Conservation (phyloP, 352 stramenopile genomes). For the Globisporangium camurandrum region DNA sequence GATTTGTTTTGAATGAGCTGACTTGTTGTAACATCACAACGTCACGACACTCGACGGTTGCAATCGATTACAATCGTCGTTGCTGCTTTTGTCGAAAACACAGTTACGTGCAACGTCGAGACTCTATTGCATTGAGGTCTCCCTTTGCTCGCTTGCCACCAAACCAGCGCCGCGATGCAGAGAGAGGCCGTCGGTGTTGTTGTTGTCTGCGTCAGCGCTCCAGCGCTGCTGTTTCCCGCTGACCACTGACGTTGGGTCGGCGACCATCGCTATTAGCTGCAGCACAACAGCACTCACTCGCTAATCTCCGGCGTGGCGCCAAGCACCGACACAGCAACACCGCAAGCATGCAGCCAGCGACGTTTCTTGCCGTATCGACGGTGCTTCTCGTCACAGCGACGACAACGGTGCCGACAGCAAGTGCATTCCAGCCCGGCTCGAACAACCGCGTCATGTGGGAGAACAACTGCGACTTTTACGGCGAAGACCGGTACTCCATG, state of each 20-base stretch:
- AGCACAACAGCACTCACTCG: neutral
- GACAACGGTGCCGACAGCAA: neutral
- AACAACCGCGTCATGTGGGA: slow-evolving; percentile 14
- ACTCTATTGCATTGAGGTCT: no score
- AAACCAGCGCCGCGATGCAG: neutral
- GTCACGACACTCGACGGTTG: no score
- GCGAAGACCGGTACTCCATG: slow-evolving; percentile 11
- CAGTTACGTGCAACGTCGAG: no score
- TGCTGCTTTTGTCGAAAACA: no score
- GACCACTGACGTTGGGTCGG: no score
- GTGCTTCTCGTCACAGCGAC: neutral
- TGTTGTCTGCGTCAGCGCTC: no score
- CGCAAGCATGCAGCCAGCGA: neutral
- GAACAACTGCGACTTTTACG: slow-evolving; percentile 14
- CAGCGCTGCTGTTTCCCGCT: no score
- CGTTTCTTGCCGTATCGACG: neutral
- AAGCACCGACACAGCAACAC: neutral
- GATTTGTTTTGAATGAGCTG: no score
- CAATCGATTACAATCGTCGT: no score
- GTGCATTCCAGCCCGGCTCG: slow-evolving; percentile 7
- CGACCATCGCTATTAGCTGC: no score
- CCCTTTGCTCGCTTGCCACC: neutral
- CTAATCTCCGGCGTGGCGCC: neutral
- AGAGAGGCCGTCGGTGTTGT: no score
- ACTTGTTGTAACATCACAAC: no score